phyloP scores from a whole-genome alignment of 306 rosid genomes.

The Vigna unguiculata region DNA sequence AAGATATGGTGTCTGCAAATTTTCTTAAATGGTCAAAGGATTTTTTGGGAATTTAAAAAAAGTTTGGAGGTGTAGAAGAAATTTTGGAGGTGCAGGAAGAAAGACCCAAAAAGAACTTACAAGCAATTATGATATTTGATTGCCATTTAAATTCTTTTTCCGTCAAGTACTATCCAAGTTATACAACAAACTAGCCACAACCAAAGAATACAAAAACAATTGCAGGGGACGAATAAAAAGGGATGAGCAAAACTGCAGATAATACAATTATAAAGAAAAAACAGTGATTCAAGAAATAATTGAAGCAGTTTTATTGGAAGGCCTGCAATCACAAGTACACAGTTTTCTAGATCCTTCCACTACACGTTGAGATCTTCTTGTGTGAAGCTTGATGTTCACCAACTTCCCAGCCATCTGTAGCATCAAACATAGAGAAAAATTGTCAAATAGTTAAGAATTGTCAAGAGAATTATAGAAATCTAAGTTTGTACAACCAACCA shows the following conservation, averaged over 20 bases:
- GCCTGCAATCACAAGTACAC: conserved; percentile 83
- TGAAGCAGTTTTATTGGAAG: conserved; percentile 51
- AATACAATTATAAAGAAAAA: conserved; percentile 33
- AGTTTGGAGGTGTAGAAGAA: no score
- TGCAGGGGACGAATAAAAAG: background rate
- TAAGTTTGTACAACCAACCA: no score
- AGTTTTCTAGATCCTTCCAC: conserved; percentile 83
- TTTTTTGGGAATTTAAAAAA: no score
- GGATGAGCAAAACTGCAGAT: conserved; percentile 18
- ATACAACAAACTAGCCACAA: conserved; percentile 34
- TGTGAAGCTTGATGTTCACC: conserved; percentile 84
- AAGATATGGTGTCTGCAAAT: no score
- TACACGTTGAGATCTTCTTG: conserved; percentile 82
- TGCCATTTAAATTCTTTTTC: conserved; percentile 11
- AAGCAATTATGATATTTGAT: background rate
- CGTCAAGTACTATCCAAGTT: conserved; percentile 6
- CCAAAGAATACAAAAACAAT: conserved; percentile 30
- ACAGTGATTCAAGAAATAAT: conserved; percentile 29
- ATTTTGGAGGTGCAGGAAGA: no score
- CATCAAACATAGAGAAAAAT: background rate
- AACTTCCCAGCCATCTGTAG: conserved; percentile 90
- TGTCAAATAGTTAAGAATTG: no score
- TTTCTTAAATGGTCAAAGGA: no score
- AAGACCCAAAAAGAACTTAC: no score
- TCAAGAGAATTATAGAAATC: no score